Evolutionary conservation across 148 eudicot genomes (phyloP).

Genomic region (Nepenthes mirabilis): DNA sequence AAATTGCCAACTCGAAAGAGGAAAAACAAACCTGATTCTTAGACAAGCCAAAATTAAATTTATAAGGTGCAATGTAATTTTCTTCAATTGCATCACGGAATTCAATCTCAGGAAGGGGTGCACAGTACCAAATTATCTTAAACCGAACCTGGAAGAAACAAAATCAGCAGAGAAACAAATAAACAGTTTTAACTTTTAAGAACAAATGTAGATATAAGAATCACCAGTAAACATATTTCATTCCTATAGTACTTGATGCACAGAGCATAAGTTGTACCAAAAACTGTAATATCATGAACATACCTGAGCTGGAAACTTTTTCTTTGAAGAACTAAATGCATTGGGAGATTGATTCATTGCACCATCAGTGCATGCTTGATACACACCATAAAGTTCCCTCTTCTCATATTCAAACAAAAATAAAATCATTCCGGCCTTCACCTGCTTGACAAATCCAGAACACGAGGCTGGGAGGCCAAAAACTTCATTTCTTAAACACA

Average conservation of each 20-base stretch:
- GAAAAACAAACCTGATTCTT: conserved; percentile 23
- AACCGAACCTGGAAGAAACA: conserved; percentile 27
- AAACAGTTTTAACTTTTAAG: neutral
- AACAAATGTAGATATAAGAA: neutral
- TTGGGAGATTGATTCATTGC: conserved; percentile 34
- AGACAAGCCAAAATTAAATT: conserved; percentile 37
- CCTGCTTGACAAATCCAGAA: conserved; percentile 37
- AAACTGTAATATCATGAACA: neutral
- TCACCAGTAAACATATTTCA: neutral
- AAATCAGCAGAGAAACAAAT: neutral
- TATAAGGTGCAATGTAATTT: conserved; percentile 24
- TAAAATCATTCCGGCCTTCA: conserved; percentile 63
- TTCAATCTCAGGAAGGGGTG: conserved; percentile 28
- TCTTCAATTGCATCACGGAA: conserved; percentile 35
- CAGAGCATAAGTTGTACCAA: neutral
- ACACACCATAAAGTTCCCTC: conserved; percentile 58
- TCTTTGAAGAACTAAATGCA: conserved; percentile 32
- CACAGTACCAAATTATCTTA: conserved; percentile 25
- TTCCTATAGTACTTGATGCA: neutral
- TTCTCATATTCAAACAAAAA: conserved; percentile 53
- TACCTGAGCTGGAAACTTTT: conserved; percentile 65
- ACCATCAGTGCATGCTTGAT: conserved; percentile 57
- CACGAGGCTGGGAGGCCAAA: conserved; percentile 43
- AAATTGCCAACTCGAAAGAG: neutral
- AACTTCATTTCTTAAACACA: conserved; percentile 33